Evolutionary conservation across 768 basidiomycete species (phyloP).

Genomic region (Macrolepiota dolichaula): DNA sequence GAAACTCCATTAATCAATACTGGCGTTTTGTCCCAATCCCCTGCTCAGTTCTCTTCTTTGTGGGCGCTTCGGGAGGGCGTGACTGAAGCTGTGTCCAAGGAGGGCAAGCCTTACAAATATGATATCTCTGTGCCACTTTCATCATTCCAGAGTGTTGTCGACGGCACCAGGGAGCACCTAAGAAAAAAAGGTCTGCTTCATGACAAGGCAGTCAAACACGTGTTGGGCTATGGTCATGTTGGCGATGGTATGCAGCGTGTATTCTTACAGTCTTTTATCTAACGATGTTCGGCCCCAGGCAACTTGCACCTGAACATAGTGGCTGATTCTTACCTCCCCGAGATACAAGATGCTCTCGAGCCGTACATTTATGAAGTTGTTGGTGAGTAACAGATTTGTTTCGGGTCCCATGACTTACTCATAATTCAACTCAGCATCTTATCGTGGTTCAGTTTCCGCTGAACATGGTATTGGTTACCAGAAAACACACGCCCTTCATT

Average conservation of each 20-base stretch:
- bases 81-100: conserved; percentile 88
- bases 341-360: conserved; percentile 85
- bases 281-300: conserved; percentile 40
- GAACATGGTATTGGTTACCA: conserved; percentile 97
- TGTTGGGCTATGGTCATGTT: conserved; percentile 94
- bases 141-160: conserved; percentile 85
- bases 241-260: conserved; percentile 75
- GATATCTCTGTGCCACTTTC: conserved; percentile 88
- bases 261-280: neutral
- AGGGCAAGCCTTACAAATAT: conserved; percentile 96
- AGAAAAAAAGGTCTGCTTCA: conserved; percentile 64
- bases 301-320: conserved; percentile 93
- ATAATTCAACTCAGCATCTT: conserved; percentile 44
- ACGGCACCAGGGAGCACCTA: conserved; percentile 71
- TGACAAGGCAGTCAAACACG: conserved; percentile 74
- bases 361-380: conserved; percentile 89
- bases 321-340: conserved; percentile 75
- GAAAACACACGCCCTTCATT: conserved; percentile 88
- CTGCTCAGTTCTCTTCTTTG: conserved; percentile 82
- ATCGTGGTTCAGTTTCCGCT: conserved; percentile 90
- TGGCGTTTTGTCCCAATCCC: conserved; percentile 88
- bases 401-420: neutral
- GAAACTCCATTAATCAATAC: conserved; percentile 80
- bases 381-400: neutral
- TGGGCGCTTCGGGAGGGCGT: conserved; percentile 93